Evolutionary conservation across 2,329 filamentous ascomycete species (phyloP).

Genomic region (Aspergillus sp.): DNA sequence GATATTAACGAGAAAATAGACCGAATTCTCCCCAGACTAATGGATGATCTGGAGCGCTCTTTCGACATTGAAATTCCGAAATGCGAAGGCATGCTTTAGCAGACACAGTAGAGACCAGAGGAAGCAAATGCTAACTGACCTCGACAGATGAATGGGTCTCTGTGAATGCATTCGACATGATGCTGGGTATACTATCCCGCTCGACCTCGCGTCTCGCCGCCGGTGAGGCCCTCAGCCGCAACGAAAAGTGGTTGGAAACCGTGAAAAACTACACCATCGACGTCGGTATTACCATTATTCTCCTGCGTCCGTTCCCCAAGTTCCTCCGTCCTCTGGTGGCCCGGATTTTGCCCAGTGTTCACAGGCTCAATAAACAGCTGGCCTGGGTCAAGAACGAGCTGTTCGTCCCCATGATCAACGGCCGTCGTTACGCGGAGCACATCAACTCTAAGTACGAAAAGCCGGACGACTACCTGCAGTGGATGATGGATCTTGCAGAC

Average conservation of each 20-base stretch:
- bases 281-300: slow-evolving; percentile 22
- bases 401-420: slow-evolving; percentile 26
- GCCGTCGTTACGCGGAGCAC: slow-evolving; percentile 17
- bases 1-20: slow-evolving; percentile 5
- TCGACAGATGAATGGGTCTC: slow-evolving; percentile 15
- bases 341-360: slow-evolving; percentile 27
- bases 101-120: background rate
- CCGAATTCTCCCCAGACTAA: slow-evolving; percentile 16
- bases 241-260: slow-evolving; percentile 32
- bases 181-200: slow-evolving; percentile 30
- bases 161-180: slow-evolving; percentile 16
- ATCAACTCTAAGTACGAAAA: slow-evolving; percentile 13
- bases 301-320: slow-evolving; percentile 27
- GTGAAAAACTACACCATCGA: slow-evolving; percentile 29
- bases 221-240: slow-evolving; percentile 28
- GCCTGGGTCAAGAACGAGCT: slow-evolving; percentile 23
- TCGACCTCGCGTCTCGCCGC: slow-evolving; percentile 36
- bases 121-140: background rate
- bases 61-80: slow-evolving; percentile 16
- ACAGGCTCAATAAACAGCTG: slow-evolving; percentile 23
- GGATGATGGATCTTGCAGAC: slow-evolving; percentile 24
- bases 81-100: slow-evolving; percentile 13
- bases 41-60: slow-evolving; percentile 20
- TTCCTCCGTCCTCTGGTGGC: slow-evolving; percentile 28
- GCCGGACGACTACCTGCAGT: slow-evolving; percentile 25